Conservation (phyloP, 768 basidiomycete species). For the Podaxis sp. region DNA sequence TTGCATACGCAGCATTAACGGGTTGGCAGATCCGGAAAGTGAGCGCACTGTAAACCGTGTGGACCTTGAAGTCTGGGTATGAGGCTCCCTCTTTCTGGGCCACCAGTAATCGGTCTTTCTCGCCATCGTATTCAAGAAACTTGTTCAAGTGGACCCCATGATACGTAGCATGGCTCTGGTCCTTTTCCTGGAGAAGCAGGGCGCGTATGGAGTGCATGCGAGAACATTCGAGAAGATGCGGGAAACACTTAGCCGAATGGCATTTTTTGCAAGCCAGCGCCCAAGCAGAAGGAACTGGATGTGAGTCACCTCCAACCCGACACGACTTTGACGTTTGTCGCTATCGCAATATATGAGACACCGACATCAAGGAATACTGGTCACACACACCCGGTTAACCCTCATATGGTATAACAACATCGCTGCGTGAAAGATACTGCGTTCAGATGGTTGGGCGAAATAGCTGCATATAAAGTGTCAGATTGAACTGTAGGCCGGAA, state of each 20-base stretch:
- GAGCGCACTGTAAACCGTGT: slow-evolving; percentile 47
- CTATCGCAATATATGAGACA: neutral
- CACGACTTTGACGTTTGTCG: slow-evolving; percentile 1
- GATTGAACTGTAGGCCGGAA: neutral
- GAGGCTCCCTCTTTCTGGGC: slow-evolving; percentile 32
- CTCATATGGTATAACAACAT: slow-evolving; percentile 3
- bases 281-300: slow-evolving; percentile 17
- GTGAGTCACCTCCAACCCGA: neutral
- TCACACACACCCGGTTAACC: neutral
- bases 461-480: neutral
- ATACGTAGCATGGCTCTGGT: slow-evolving; percentile 27
- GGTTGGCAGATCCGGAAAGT: slow-evolving; percentile 51
- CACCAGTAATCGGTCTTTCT: slow-evolving; percentile 16
- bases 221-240: slow-evolving; percentile 31
- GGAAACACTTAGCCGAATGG: slow-evolving; percentile 38
- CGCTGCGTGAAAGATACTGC: slow-evolving; percentile 11
- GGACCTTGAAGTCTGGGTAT: slow-evolving; percentile 29
- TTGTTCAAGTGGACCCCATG: slow-evolving; percentile 26
- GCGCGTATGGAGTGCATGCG: slow-evolving; percentile 42
- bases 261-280: slow-evolving; percentile 40
- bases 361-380: neutral
- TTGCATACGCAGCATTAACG: slow-evolving; percentile 35
- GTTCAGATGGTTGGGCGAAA: neutral
- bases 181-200: slow-evolving; percentile 27
- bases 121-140: slow-evolving; percentile 19